Evolutionary conservation across 2,329 filamentous ascomycete species (phyloP).

Genomic region (Fusarium robinianum): DNA sequence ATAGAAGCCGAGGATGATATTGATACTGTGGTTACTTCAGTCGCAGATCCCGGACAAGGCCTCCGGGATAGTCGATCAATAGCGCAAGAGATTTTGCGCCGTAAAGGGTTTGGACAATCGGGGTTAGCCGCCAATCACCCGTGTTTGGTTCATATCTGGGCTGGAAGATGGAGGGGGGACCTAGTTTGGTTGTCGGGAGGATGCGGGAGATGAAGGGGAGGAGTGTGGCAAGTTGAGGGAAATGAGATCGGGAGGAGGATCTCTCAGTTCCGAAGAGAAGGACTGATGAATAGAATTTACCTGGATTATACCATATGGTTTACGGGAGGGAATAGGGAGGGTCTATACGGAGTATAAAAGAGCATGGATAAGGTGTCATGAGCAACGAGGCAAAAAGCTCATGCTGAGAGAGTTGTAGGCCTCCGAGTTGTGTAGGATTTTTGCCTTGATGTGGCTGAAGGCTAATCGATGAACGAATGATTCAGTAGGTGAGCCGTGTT

Average conservation of each 20-base stretch:
- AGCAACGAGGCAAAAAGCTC: too few relatives aligned
- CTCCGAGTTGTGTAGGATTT: constrained; percentile 1
- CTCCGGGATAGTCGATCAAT: constrained; percentile 3
- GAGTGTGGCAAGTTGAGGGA: not conserved
- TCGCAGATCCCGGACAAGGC: too few relatives aligned
- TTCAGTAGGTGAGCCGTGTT: constrained; percentile 7
- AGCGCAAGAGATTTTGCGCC: constrained; percentile 1
- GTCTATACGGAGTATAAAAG: too few relatives aligned
- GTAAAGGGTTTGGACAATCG: constrained; percentile 1
- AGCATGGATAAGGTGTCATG: too few relatives aligned
- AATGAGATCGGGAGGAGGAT: not conserved
- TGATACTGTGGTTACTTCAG: too few relatives aligned
- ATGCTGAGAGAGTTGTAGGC: not conserved
- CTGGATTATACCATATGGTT: too few relatives aligned
- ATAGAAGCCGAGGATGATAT: too few relatives aligned
- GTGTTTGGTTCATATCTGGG: constrained; percentile 8
- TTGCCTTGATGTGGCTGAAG: constrained; percentile 7
- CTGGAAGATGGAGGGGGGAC: too few relatives aligned
- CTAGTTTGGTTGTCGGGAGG: constrained; percentile 15
- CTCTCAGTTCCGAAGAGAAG: too few relatives aligned
- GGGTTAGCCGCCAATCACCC: constrained; percentile 10
- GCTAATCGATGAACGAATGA: constrained; percentile 10
- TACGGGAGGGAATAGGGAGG: too few relatives aligned
- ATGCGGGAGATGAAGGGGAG: constrained; percentile 15
- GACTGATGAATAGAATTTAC: too few relatives aligned